Base-by-base conservation (phyloP, 495 filamentous ascomycete species). In the Neurospora sp. region DNA sequence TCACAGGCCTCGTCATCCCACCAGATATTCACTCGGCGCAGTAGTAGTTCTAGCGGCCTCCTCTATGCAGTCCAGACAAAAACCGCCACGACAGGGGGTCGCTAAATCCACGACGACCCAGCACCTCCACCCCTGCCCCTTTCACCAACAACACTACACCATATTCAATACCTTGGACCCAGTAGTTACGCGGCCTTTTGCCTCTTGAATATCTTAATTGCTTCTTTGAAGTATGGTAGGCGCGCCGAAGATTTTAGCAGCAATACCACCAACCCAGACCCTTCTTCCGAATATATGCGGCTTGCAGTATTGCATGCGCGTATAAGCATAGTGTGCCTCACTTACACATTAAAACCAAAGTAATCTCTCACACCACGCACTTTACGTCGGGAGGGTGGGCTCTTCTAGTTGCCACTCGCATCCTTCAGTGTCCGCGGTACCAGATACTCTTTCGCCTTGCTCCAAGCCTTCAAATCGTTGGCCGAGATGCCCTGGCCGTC, bases 371-470 rank as follows among this genome's bases (percentile, higher is more conserved):
- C 12, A 35, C 0, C 2, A 8, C 27, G 53, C 53, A 27, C 2
- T 65, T 17, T 65, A 59, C 53, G 14, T 17, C 14, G 53, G 53
- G 53, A 31, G 12, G 53, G 53, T 37, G 53, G 31, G 53, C 53
- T 65, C 27, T 37, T 37, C 27, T 65, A 65, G 53, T 65, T 65
- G 53, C 53, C 27, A 65, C 27, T 65, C 53, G 27, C 59, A 40
- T 27, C 40, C 38, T 68, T 70, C 68, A 68, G 78, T 59, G 70
- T 73, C 70, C 79, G 73, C 72, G 27, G 16, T 35, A 70, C 73
- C 35, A 94, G 81, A 82, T 92, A 94, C 68, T 83, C 85, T 73
- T 89, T 87, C 1, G 91, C 91, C 75, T 89, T 87, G 44, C 87
- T 84, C 89, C 90, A 92, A 44, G 85, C 80, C 70, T 85, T 84